These are phyloP conservation scores for Globisporangium nagaii DNA, from an alignment of 352 stramenopile genomes.

Conservation along the genomic window DNA sequence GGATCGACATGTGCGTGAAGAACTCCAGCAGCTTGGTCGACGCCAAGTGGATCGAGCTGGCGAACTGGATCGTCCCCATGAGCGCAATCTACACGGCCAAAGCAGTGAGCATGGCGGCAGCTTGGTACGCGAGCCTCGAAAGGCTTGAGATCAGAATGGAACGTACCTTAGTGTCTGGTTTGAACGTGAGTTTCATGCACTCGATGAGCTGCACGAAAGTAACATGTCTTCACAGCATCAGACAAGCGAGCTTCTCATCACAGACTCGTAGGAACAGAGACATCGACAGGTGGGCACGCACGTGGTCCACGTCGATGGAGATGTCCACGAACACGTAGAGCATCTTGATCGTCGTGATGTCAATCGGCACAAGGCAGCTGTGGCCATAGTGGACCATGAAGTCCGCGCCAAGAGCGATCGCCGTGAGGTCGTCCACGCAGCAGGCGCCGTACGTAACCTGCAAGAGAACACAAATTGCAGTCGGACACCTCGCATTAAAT, in stretches of 20 bases:
- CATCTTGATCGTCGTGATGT: constrained; percentile 93
- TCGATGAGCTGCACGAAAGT: constrained; percentile 76
- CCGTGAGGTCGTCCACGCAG: constrained; percentile 98
- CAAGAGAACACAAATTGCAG: not conserved
- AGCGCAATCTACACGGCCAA: constrained; percentile 68
- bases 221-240: too few species aligned
- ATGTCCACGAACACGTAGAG: constrained; percentile 99
- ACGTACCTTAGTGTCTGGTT: constrained; percentile 59
- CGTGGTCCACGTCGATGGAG: constrained; percentile 95
- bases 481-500: too few species aligned
- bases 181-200: constrained; percentile 92
- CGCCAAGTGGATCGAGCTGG: constrained; percentile 86
- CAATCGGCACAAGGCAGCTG: constrained; percentile 97
- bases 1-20: constrained; percentile 81
- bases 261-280: too few species aligned
- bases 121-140: too few species aligned
- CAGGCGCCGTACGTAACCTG: constrained; percentile 98
- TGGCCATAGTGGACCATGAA: constrained; percentile 99
- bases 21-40: constrained; percentile 65
- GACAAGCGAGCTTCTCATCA: too few species aligned
- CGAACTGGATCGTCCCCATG: constrained; percentile 96
- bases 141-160: not conserved
- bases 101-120: too few species aligned
- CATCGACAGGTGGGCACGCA: too few species aligned
- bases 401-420: constrained; percentile 92